phyloP scores from a whole-genome alignment of 2,329 filamentous ascomycete species.

The Alternaria sp. region DNA sequence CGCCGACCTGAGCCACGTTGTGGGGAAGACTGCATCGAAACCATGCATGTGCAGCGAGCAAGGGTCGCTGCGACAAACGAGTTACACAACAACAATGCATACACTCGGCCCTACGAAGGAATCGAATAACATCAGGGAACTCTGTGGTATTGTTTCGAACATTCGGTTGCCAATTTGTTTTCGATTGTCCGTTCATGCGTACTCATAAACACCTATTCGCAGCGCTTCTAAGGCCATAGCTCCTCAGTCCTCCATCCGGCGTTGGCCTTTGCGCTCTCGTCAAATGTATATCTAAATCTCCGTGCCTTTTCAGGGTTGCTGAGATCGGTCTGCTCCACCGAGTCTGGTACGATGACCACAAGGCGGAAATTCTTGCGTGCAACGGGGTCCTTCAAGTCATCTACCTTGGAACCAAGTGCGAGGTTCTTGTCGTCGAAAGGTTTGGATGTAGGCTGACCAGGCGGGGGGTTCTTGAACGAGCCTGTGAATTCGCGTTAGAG shows the following conservation, averaged over 20 bases:
- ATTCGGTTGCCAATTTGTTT: not conserved
- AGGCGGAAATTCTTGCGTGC: constrained; percentile 83
- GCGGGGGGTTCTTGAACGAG: constrained; percentile 70
- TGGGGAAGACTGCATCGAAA: constrained; percentile 24
- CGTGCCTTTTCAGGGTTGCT: constrained; percentile 69
- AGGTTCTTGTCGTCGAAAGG: constrained; percentile 56
- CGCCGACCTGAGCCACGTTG: constrained; percentile 44
- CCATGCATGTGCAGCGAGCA: constrained; percentile 9
- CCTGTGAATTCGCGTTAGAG: constrained; percentile 49
- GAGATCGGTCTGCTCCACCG: constrained; percentile 79
- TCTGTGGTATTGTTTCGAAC: not conserved
- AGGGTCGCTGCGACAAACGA: constrained; percentile 1
- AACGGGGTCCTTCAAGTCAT: constrained; percentile 73
- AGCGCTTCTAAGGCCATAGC: constrained; percentile 47
- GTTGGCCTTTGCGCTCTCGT: constrained; percentile 50
- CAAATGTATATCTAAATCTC: constrained; percentile 74
- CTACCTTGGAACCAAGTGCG: constrained; percentile 70
- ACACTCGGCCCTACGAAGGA: not conserved
- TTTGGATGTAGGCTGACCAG: constrained; percentile 56
- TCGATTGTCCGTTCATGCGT: not conserved
- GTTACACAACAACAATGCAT: constrained; percentile 7
- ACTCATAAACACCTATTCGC: not conserved
- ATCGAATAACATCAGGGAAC: not conserved
- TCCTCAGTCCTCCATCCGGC: constrained; percentile 66
- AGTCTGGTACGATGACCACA: constrained; percentile 82